Conservation (phyloP, 1,139 yeast genomes). For the Hyphopichia fennica region DNA sequence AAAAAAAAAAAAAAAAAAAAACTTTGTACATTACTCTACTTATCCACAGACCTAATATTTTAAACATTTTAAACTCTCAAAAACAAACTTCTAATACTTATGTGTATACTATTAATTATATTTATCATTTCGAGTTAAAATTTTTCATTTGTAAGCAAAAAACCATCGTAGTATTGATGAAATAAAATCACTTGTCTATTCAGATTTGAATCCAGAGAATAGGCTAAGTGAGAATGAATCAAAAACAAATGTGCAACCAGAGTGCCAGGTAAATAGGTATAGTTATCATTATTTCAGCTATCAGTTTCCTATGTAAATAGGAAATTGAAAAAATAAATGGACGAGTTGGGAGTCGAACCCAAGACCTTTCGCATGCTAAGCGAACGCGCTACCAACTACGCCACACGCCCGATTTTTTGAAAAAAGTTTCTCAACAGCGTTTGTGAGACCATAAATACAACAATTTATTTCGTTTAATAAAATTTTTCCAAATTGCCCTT, state of each 20-base stretch:
- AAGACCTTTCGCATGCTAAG: slow-evolving; percentile 90
- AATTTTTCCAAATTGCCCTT: no score
- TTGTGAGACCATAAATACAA: no score
- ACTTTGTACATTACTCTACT: neutral
- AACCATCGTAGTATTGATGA: no score
- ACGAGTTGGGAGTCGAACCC: slow-evolving; percentile 92
- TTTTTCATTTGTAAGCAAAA: neutral
- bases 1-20: slow-evolving; percentile 1
- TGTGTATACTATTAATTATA: neutral
- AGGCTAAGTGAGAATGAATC: no score
- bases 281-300: no score
- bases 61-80: neutral
- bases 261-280: no score
- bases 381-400: slow-evolving; percentile 93
- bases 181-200: no score
- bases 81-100: neutral
- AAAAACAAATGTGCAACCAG: no score
- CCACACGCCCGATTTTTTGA: slow-evolving; percentile 68
- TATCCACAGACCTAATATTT: neutral
- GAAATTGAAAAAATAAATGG: slow-evolving; percentile 39
- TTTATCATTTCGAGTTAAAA: slow-evolving; percentile 4
- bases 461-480: no score
- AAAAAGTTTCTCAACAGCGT: no score
- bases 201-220: no score
- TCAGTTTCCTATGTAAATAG: no score